A percentile compares a stretch with the other conserved stretches of the same genome.
Evolutionary conservation across 1,284 basidiomycete genomes (phyloP).

Genomic region (Heimioporus punctisporus): DNA sequence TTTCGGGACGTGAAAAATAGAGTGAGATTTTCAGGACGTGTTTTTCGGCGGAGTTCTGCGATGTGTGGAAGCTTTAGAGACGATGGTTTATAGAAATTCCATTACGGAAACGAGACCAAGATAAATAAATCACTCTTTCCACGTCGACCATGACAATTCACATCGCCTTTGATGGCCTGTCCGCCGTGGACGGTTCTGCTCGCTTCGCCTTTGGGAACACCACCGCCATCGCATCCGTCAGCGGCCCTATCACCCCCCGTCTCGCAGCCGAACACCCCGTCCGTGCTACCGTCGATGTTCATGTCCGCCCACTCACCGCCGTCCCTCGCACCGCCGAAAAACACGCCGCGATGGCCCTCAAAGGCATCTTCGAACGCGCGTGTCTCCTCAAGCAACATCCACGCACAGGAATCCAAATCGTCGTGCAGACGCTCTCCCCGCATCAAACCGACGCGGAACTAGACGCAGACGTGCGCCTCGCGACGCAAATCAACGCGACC

Average conservation of each 20-base stretch:
- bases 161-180: constrained; percentile 30
- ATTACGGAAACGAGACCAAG: no score
- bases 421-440: constrained; percentile 56
- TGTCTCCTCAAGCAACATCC: constrained; percentile 66
- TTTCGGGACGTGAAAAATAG: no score
- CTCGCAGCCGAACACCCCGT: constrained; percentile 66
- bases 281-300: constrained; percentile 73
- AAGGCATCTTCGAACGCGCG: constrained; percentile 56
- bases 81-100: no score
- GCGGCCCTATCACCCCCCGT: constrained; percentile 77
- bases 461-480: constrained; percentile 36
- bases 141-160: constrained; percentile 9
- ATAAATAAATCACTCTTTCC: no score
- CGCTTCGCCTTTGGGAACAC: constrained; percentile 37
- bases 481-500: constrained; percentile 70
- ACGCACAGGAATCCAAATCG: constrained; percentile 69
- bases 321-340: constrained; percentile 71
- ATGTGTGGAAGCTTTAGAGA: no score
- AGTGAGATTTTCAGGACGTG: no score
- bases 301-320: constrained; percentile 64
- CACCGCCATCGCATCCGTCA: constrained; percentile 63
- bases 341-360: constrained; percentile 51
- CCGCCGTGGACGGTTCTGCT: constrained; percentile 34
- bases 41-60: no score
- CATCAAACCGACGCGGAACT: neutral